phyloP scores from a whole-genome alignment of 2,329 filamentous ascomycete species.

The Metarhizium anisopliae region DNA sequence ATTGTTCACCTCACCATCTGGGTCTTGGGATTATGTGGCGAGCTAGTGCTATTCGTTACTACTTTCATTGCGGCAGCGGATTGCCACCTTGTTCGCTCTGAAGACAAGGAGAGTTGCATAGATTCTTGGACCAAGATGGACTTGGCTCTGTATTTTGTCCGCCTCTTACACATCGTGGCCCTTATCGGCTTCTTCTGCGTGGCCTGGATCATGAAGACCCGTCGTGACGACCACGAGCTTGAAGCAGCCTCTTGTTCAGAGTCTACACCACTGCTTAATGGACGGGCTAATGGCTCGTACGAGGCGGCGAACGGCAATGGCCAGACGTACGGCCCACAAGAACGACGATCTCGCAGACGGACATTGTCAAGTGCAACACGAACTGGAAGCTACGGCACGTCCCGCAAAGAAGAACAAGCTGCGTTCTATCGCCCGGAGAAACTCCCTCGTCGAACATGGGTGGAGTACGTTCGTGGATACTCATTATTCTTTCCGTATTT shows the following conservation, averaged over 20 bases:
- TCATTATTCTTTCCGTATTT: slow-evolving; percentile 92
- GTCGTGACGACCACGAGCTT: slow-evolving; percentile 24
- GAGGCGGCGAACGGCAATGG: slow-evolving; percentile 25
- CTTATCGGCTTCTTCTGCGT: slow-evolving; percentile 42
- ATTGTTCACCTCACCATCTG: slow-evolving; percentile 73
- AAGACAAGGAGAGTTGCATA: slow-evolving; percentile 20
- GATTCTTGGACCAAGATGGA: slow-evolving; percentile 43
- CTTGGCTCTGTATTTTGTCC: slow-evolving; percentile 55
- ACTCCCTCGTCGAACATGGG: slow-evolving; percentile 83
- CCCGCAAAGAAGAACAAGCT: slow-evolving; percentile 51
- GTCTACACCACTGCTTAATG: slow-evolving; percentile 52
- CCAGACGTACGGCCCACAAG: slow-evolving; percentile 6
- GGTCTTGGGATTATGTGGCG: slow-evolving; percentile 62
- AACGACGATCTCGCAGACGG: slow-evolving; percentile 23
- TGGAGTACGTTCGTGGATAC: slow-evolving; percentile 90
- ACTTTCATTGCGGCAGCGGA: slow-evolving; percentile 61
- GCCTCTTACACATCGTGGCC: slow-evolving; percentile 56
- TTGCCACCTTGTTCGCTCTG: slow-evolving; percentile 48
- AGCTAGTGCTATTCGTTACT: slow-evolving; percentile 61
- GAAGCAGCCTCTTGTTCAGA: slow-evolving; percentile 43
- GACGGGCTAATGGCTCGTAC: slow-evolving; percentile 24
- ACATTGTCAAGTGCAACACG: slow-evolving; percentile 31
- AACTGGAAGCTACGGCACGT: slow-evolving; percentile 16
- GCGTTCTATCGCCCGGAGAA: slow-evolving; percentile 87
- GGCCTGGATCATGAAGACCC: slow-evolving; percentile 31